phyloP scores from a whole-genome alignment of 108 stramenopile genomes.

The Schizochytrium sp. region DNA sequence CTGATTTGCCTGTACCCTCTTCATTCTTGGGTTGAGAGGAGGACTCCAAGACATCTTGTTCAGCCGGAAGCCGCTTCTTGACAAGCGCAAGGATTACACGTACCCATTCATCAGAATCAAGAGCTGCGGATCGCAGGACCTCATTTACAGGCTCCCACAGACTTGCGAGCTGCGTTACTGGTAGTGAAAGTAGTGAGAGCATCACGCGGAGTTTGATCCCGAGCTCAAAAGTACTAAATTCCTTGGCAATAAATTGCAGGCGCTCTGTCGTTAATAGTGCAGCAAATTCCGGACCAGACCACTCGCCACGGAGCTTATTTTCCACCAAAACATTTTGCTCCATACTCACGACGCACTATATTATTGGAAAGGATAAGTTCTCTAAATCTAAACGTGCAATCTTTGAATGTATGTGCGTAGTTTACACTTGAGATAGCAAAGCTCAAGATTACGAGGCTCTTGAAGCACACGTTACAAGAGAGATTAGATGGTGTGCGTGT shows the following conservation, averaged over 20 bases:
- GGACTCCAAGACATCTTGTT: not conserved
- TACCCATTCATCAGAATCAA: conserved; percentile 43
- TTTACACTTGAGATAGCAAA: no score
- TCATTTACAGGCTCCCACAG: not conserved
- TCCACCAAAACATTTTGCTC: conserved; percentile 7
- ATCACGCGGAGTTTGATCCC: conserved; percentile 23
- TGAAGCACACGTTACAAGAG: no score
- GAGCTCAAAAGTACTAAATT: conserved; percentile 38
- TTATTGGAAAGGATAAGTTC: no score
- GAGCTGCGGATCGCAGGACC: not conserved
- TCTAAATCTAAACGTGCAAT: no score
- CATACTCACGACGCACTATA: not conserved
- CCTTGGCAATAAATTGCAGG: not conserved
- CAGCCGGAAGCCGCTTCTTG: not conserved
- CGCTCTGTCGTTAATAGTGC: conserved; percentile 16
- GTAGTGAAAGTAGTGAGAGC: conserved; percentile 24
- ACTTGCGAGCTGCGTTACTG: conserved; percentile 20
- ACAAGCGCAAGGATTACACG: conserved; percentile 51
- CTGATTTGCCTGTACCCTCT: not conserved
- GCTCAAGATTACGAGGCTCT: no score
- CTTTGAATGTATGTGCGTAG: no score
- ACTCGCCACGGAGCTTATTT: conserved; percentile 42
- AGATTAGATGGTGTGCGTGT: no score
- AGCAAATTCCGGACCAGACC: conserved; percentile 22
- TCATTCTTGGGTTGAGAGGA: not conserved